Percentiles rank a stretch among this genome's conserved stretches.
Evolutionary conservation across 768 basidiomycete genomes (phyloP).

Genomic region (Lentinula detonsa): DNA sequence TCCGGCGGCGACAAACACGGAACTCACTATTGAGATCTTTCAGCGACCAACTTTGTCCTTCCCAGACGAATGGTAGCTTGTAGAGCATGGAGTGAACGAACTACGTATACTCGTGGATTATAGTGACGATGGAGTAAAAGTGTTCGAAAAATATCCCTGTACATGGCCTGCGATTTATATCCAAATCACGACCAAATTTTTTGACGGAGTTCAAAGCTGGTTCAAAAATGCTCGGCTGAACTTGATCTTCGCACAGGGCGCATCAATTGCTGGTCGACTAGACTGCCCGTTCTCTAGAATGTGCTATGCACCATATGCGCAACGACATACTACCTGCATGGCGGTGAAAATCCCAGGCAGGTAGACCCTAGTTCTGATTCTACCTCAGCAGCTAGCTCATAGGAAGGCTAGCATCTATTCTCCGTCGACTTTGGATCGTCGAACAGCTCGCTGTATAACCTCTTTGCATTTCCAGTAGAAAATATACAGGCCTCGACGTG

Average conservation of each 20-base stretch:
- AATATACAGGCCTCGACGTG: too few species aligned
- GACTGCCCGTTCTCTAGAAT: too few species aligned
- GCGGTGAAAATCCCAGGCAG: too few species aligned
- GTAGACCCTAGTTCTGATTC: too few species aligned
- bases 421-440: too few species aligned
- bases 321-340: too few species aligned
- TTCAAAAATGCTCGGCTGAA: background rate
- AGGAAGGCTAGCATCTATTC: too few species aligned
- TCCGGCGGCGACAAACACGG: background rate
- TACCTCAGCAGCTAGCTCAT: too few species aligned
- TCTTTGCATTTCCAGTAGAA: too few species aligned
- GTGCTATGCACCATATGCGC: too few species aligned
- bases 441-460: too few species aligned
- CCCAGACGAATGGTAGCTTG: background rate
- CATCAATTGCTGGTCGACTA: background rate
- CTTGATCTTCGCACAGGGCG: background rate
- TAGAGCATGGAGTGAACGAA: background rate
- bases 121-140: background rate
- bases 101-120: background rate
- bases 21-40: background rate
- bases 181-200: background rate
- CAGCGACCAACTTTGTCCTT: background rate
- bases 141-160: background rate
- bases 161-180: background rate
- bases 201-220: slow-evolving; percentile 1